Evolutionary conservation across 495 filamentous ascomycete species (phyloP).

Genomic region (Oidiodendron maius): DNA sequence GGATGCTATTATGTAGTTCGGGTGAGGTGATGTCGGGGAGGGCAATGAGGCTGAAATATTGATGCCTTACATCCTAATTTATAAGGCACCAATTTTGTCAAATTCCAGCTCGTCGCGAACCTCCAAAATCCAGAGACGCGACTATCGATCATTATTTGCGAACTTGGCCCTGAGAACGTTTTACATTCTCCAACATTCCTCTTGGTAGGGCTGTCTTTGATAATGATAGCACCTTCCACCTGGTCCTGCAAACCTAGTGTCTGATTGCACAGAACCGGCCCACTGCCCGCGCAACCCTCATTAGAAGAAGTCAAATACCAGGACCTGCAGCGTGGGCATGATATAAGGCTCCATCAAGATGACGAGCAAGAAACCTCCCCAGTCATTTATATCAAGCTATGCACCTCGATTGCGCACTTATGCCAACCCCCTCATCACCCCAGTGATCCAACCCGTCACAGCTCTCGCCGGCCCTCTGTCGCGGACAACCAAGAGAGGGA

Average conservation of each 20-base stretch:
- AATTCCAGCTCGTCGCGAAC: background rate
- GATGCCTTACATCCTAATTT: background rate
- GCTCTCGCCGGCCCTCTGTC: slow-evolving; percentile 59
- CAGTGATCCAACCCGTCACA: slow-evolving; percentile 64
- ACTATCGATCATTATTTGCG: background rate
- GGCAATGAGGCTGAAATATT: background rate
- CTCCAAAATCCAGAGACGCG: background rate
- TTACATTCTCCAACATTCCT: background rate
- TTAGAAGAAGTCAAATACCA: background rate
- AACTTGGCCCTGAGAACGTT: background rate
- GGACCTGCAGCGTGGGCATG: slow-evolving; percentile 9
- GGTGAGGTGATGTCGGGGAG: no score
- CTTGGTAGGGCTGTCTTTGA: background rate
- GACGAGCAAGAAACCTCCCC: slow-evolving; percentile 47
- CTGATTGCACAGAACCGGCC: background rate
- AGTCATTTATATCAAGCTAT: slow-evolving; percentile 88
- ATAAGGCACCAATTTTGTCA: background rate
- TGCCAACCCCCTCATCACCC: slow-evolving; percentile 86
- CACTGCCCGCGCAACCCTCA: background rate
- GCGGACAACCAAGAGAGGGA: slow-evolving; percentile 93
- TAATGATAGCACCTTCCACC: slow-evolving; percentile 5
- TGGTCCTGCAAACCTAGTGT: background rate
- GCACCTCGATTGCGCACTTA: slow-evolving; percentile 87
- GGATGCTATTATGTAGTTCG: no score
- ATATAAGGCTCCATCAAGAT: slow-evolving; percentile 16